Evolutionary conservation across 139 green algal species (phyloP), one percentile per base, ranked within the genome.

Genomic region (Chlorella sp.): DNA sequence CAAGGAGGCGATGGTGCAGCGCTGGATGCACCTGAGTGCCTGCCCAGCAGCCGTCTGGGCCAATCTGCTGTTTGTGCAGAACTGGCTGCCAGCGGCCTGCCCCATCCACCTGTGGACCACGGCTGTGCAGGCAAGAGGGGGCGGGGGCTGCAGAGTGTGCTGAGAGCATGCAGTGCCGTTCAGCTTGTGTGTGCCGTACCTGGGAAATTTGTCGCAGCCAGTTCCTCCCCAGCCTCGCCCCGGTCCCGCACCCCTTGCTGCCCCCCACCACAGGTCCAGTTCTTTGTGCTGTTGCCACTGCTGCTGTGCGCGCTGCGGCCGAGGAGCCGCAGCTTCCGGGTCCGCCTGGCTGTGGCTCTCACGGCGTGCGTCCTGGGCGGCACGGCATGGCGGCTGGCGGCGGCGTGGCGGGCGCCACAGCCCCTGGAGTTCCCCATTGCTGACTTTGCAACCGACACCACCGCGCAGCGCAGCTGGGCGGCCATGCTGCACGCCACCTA

Each of bases 61-160:
- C 73, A 80, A 79, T n/a, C 44, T 63, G 36, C 30, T 79, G 26
- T 79, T 79, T 20, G 16, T 62, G n/a, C 72, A 79, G 16, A 79
- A 79, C 72, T 63, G 26, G 26, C 47, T 72, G 65, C n/a, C 28
- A 5, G 26, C 17, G 16, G 15, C 67, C 34, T 47, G 67, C 67
- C 26, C 67, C 67, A 47, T 26, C 32, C 65, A 72, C 67, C n/a
- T 47, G 15, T 47, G 67, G 67, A 47, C 67, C 30, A 21, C 28
- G 32, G 67, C 67, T 5, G 16, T 81, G 2, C 51, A 60, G 51
- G 51, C 51, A 60, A 18, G 51, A 16, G 44, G 44, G 44, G 44
- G 44, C 44, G 6, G 6, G 44, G 44, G 44, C 44, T 51, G 6
- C 44, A 51, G 44, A 16, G 9, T 51, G 44, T 51, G 44, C 44